Percentiles rank a stretch among this genome's conserved stretches.
Evolutionary conservation across 176 grass and related monocot genomes (phyloP).

Genomic region (Ananas comosus): DNA sequence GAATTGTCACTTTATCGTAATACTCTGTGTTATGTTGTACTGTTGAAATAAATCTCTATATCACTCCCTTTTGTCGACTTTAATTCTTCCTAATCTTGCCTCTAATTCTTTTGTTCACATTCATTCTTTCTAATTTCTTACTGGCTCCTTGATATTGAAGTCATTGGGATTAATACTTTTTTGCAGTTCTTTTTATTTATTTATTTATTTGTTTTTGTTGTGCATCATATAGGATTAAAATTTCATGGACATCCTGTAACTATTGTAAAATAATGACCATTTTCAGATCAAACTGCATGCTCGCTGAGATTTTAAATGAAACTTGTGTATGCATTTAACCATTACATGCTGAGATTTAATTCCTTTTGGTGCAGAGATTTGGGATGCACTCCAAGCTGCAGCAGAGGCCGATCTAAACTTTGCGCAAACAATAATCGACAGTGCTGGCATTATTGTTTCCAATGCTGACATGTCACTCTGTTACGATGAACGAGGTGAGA

Average conservation of each 20-base stretch:
- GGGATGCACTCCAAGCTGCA: conserved; percentile 66
- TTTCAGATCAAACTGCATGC: too few species aligned
- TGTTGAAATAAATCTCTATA: not conserved
- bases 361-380: conserved; percentile 44
- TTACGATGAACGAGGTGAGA: conserved; percentile 63
- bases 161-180: too few species aligned
- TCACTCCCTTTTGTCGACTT: not conserved
- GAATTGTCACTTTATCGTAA: not conserved
- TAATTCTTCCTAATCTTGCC: too few species aligned
- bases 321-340: too few species aligned
- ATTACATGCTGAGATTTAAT: not conserved
- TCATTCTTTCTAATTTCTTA: too few species aligned
- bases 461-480: conserved; percentile 57
- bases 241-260: too few species aligned
- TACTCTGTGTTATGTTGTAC: not conserved
- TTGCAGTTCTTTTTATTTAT: too few species aligned
- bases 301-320: too few species aligned
- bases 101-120: too few species aligned
- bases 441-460: conserved; percentile 64
- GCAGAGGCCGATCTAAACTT: conserved; percentile 49
- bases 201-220: not conserved
- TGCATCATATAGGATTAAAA: not conserved
- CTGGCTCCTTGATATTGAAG: too few species aligned
- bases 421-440: conserved; percentile 54
- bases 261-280: too few species aligned